Base-by-base conservation (phyloP, 805 yeast genomes). In the Candida peoriensis region DNA sequence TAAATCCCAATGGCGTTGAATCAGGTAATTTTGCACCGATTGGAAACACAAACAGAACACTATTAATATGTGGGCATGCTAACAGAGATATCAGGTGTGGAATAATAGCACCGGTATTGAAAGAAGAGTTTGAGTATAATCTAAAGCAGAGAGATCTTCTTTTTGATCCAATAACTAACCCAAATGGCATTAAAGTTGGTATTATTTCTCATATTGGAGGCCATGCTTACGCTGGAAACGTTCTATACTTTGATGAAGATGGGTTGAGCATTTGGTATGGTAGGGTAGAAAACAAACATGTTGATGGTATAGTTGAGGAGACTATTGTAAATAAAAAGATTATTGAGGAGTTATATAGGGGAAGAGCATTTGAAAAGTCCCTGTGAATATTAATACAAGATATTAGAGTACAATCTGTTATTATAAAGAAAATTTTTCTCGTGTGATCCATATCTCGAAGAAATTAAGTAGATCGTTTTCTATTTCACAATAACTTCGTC, bases 141-240 rank as follows among this genome's bases (percentile, higher is more conserved):
- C 43, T 78, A 12, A 38, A 47, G 10, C 28, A 42, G 2, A 61
- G 68, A 29, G 56, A 55, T 0, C 28, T 74, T 28, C 38, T 60
- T 14, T 52, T 47, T 36, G 42, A 52, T 30, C 14, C 31, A 7
- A 43, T 30, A 1, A 28, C 30, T 2, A 54, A 50, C 25, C 54
- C 59, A 1, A 16, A 41, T 2, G 61, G 63, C 5, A 42, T 60
- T 3, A 55, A 58, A 23, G 63, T 79, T 22, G 88, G 86, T 0
- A 49, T 72, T 6, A 64, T 81, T 0, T 78, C 89, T 10, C 96
- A 86, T 54, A 65, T 86, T 26, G 94, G 95, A 2, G 96, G 96
- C 0, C 96, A 86, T 54, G 84, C 57, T 2, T 86, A 75, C 57
- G 95, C 96, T 2, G 95, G 95, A 0, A 86, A 86, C 49, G 75